Evolutionary conservation across 306 rosid species (phyloP).

Genomic region (Prunus mongolica): DNA sequence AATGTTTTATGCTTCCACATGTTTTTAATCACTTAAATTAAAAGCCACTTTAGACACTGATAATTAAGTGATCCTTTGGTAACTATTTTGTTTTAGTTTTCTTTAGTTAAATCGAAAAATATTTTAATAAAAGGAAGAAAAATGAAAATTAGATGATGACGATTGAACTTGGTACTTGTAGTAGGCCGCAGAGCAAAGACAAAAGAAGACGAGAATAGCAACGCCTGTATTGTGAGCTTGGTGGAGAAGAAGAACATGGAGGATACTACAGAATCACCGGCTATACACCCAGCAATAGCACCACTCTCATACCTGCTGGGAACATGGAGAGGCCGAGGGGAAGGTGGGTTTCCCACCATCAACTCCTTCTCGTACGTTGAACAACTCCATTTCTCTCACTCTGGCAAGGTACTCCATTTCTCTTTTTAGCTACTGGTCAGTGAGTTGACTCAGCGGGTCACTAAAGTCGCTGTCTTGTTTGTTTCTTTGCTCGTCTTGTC

Average conservation of each 20-base stretch:
- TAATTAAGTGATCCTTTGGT: too few relatives aligned
- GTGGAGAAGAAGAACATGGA: constrained; percentile 11
- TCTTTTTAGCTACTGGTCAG: not conserved
- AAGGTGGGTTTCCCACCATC: constrained; percentile 83
- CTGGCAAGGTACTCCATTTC: constrained; percentile 53
- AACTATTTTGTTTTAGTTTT: too few relatives aligned
- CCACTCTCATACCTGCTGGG: constrained; percentile 68
- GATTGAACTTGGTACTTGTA: not conserved
- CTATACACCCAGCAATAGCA: constrained; percentile 57
- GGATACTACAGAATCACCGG: constrained; percentile 21
- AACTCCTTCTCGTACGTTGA: constrained; percentile 74
- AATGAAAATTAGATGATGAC: not conserved
- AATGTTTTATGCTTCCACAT: too few relatives aligned
- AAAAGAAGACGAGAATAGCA: constrained; percentile 10
- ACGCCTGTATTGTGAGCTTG: not conserved
- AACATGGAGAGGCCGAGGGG: constrained; percentile 79
- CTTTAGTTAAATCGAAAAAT: too few relatives aligned
- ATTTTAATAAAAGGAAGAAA: too few relatives aligned
- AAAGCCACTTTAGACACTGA: too few relatives aligned
- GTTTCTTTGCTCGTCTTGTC: constrained; percentile 14
- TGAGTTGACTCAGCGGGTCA: not conserved
- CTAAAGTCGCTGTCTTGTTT: not conserved
- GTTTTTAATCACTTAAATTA: too few relatives aligned
- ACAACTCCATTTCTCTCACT: constrained; percentile 65
- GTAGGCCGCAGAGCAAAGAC: not conserved